Evolutionary conservation across 2,329 filamentous ascomycete genomes (phyloP), one percentile per base, ranked within the genome.

Genomic region (Phialophora tarda): DNA sequence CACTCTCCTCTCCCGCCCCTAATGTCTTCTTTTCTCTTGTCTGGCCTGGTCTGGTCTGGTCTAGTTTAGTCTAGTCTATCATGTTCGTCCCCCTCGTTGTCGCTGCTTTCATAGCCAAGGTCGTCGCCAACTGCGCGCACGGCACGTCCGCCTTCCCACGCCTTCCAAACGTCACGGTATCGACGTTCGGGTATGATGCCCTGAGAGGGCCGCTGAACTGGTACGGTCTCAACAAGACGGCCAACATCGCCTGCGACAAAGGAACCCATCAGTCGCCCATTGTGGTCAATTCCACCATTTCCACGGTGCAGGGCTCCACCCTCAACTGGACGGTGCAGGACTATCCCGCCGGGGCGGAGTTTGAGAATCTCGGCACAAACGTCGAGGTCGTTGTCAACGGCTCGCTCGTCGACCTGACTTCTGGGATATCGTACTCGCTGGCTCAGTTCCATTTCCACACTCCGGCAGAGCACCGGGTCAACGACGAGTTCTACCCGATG

Each of bases 121-220:
- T 34, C 12, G 17, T 24, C 12, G 53, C 53, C 14, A 55, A 55
- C 28, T 55, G 53, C 53, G 53, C 53, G 28, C 26, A 55, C 53
- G 53, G 53, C 24, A 55, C 53, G 5, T 55, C 53, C 1, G 26
- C n/a, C 1, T 55, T 34, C 14, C 53, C 53, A 28, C 53, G 53
- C 53, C 53, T 55, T 17, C 28, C 28, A 24, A 55, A 55, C 53
- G 26, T 55, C 53, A 55, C 24, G 14, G 53, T 55, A 4, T 55
- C 53, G 26, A 34, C 53, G 12, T 55, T 55, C 53, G 28, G 53
- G n/a, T 55, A 55, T 10, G 53, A 55, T 55, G 53, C 14, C 12
- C 53, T 55, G 14, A 34, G n/a, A 14, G 53, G 53, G n/a, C 53
- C 53, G 17, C 24, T 55, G 53, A 55, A 55, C n/a, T 55, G 53